A percentile compares a stretch with the other conserved stretches of the same genome.
Conservation (phyloP, 805 yeast species). For the Scheffersomyces coipomensis region DNA sequence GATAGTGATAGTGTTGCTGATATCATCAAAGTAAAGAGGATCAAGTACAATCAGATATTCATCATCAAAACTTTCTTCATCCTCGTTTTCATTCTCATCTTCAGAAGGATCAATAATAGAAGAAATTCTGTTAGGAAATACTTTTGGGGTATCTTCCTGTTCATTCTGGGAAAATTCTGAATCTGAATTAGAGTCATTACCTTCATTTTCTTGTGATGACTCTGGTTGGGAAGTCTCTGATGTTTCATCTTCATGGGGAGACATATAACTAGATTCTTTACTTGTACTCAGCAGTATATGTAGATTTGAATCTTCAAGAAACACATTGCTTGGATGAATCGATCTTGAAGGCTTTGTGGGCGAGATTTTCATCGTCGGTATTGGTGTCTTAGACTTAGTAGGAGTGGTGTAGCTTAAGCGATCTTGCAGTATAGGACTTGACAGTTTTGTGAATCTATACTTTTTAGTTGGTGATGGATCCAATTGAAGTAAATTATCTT, state of each 20-base stretch:
- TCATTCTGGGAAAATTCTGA: background rate
- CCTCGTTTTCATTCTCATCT: constrained; percentile 1
- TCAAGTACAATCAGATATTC: constrained; percentile 21
- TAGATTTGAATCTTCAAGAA: background rate
- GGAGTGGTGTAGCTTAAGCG: constrained; percentile 4
- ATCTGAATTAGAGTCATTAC: background rate
- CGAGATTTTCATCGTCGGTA: background rate
- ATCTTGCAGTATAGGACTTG: background rate
- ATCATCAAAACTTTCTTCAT: constrained; percentile 15
- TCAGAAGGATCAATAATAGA: background rate
- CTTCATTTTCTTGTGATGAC: background rate
- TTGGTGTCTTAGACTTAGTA: constrained; percentile 1
- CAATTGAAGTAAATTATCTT: constrained; percentile 20
- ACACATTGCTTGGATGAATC: background rate
- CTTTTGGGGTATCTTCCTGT: background rate
- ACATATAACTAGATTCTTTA: constrained; percentile 1
- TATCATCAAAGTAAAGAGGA: background rate
- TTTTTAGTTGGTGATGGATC: constrained; percentile 31
- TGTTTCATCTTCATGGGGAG: background rate
- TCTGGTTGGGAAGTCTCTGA: background rate
- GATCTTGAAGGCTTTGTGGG: background rate
- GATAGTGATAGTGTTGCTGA: constrained; percentile 3
- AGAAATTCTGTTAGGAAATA: too few species aligned
- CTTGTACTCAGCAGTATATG: background rate
- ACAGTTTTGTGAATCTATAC: constrained; percentile 3